Evolutionary conservation across 495 filamentous ascomycete genomes (phyloP).

Genomic region (Melanomma pulvis-pyrius): DNA sequence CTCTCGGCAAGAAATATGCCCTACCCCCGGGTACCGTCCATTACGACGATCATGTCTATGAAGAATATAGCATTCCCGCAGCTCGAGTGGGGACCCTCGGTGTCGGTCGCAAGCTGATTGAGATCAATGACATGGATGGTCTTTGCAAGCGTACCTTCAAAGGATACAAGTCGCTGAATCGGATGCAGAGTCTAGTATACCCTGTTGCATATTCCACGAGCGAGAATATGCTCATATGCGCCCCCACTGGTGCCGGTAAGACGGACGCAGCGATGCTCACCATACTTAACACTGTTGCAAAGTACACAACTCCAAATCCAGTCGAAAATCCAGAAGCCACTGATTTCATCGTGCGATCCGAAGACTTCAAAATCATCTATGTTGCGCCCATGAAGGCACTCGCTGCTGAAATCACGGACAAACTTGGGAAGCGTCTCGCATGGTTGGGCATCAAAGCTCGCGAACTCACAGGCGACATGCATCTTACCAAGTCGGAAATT

Average conservation of each 20-base stretch:
- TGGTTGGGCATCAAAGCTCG: slow-evolving; percentile 89
- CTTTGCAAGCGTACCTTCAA: slow-evolving; percentile 90
- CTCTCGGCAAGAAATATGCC: slow-evolving; percentile 74
- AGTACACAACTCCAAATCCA: slow-evolving; percentile 80
- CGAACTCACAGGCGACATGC: slow-evolving; percentile 97
- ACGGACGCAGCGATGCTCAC: slow-evolving; percentile 98
- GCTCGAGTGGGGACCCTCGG: slow-evolving; percentile 74
- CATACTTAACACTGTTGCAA: slow-evolving; percentile 82
- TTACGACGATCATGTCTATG: slow-evolving; percentile 63
- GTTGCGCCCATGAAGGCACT: slow-evolving; percentile 98
- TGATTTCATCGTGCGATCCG: slow-evolving; percentile 74
- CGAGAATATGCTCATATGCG: slow-evolving; percentile 99
- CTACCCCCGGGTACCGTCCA: slow-evolving; percentile 43
- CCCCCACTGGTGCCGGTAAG: slow-evolving; percentile 97
- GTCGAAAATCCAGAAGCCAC: slow-evolving; percentile 69
- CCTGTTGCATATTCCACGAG: slow-evolving; percentile 93
- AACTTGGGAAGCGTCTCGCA: slow-evolving; percentile 87
- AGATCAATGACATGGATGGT: slow-evolving; percentile 82
- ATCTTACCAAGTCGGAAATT: slow-evolving; percentile 95
- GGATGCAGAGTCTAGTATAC: slow-evolving; percentile 97
- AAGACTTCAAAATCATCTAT: slow-evolving; percentile 98
- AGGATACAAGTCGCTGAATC: slow-evolving; percentile 89
- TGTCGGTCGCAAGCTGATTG: slow-evolving; percentile 69
- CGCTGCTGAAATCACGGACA: slow-evolving; percentile 93
- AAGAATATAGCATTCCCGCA: slow-evolving; percentile 85